Conservation (phyloP, 768 basidiomycete genomes). For the Leucocoprinus leucothites region DNA sequence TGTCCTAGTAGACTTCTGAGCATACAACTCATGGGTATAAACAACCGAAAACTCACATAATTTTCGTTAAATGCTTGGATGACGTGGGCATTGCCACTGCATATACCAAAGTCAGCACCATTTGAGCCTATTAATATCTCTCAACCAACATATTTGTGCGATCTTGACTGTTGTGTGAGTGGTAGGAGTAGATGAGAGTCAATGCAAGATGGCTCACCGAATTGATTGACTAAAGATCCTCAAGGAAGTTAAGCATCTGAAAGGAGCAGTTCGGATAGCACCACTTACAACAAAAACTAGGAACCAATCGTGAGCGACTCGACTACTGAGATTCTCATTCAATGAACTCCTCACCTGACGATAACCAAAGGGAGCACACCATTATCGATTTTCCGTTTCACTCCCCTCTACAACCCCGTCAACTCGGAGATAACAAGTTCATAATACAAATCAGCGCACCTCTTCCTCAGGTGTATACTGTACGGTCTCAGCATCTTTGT, state of each 20-base stretch:
- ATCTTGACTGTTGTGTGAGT: constrained; percentile 27
- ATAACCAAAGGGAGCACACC: constrained; percentile 48
- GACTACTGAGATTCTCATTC: not conserved
- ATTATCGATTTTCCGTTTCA: constrained; percentile 50
- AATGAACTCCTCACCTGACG: constrained; percentile 33
- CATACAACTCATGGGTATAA: not conserved
- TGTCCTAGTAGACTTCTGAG: constrained; percentile 29
- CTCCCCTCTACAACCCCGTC: constrained; percentile 28
- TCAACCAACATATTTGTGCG: constrained; percentile 51
- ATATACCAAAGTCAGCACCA: not conserved
- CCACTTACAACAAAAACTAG: constrained; percentile 33
- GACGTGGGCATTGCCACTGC: constrained; percentile 55
- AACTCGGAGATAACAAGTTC: not conserved
- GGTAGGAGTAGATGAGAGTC: not conserved
- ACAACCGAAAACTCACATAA: constrained; percentile 33
- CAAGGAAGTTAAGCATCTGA: constrained; percentile 14
- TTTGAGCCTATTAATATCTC: not conserved
- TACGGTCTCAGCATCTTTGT: constrained; percentile 45
- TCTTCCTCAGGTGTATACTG: constrained; percentile 50
- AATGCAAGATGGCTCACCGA: constrained; percentile 28
- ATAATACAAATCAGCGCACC: constrained; percentile 22
- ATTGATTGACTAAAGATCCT: constrained; percentile 40
- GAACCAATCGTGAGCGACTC: not conserved
- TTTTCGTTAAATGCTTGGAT: constrained; percentile 49
- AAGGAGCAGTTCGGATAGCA: not conserved